Evolutionary conservation across 208 protist genomes (phyloP).

Genomic region (Acanthamoeba triangularis): DNA sequence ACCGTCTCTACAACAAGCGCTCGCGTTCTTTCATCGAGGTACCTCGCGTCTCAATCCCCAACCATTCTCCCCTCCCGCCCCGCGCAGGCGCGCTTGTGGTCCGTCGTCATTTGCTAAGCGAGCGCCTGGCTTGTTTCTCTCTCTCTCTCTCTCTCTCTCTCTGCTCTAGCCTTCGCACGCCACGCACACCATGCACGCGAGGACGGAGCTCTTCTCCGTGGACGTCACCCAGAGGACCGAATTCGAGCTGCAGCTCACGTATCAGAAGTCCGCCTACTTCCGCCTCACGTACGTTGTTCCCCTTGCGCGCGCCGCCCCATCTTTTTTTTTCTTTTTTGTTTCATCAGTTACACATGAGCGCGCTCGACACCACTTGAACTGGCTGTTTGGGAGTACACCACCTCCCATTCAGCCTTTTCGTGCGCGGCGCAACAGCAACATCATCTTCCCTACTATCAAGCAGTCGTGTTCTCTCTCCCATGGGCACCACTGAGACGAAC

Average conservation of each 20-base stretch:
- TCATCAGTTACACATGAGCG: no score
- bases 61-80: no score
- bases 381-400: background rate
- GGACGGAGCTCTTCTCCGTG: conserved; percentile 16
- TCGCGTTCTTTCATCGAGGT: conserved; percentile 41
- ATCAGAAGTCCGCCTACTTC: background rate
- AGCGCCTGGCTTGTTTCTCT: background rate
- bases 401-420: background rate
- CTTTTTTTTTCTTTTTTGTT: background rate
- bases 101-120: no score
- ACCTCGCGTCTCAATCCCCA: no score
- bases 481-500: conserved; percentile 42
- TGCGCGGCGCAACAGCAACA: background rate
- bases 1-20: conserved; percentile 62
- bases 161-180: background rate
- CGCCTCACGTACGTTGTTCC: background rate
- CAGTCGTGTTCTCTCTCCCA: background rate
- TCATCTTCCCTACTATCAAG: conserved; percentile 13
- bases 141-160: background rate
- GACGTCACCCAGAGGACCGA: background rate
- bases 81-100: no score
- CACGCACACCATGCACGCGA: background rate
- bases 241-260: background rate
- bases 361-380: background rate
- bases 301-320: background rate